These are phyloP conservation scores for Chlamydomonas sphaeroides DNA, from an alignment of 139 green algal genomes.

Conservation along the genomic window DNA sequence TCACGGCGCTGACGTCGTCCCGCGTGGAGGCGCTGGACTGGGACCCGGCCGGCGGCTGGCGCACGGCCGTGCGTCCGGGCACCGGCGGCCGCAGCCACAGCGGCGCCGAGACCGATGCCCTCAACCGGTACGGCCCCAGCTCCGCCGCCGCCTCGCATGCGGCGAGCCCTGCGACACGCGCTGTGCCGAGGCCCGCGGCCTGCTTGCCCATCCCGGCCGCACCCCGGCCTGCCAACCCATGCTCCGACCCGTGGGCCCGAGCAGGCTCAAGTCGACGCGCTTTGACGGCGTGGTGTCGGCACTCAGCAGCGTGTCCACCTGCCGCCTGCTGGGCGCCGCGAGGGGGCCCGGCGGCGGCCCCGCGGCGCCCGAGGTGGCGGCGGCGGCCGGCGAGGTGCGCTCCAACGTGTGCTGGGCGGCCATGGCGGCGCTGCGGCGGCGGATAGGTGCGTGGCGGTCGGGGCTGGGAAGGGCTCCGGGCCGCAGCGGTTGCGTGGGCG, in stretches of 20 bases:
- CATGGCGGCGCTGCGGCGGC: conserved; percentile 20
- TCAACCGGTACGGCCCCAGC: no score
- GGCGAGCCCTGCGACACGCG: no score
- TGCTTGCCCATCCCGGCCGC: no score
- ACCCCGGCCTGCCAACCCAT: no score
- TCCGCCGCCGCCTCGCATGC: no score
- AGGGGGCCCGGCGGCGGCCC: neutral
- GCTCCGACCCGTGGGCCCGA: no score
- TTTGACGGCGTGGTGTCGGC: conserved; percentile 5
- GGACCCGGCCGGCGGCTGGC: neutral
- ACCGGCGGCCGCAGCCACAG: neutral
- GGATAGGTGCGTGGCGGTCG: neutral
- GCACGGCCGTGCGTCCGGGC: neutral
- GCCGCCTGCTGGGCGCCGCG: neutral
- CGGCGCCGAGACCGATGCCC: neutral
- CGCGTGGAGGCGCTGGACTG: neutral
- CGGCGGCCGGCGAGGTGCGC: neutral
- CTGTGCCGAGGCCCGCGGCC: no score
- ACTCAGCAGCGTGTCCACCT: conserved; percentile 13
- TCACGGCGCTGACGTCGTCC: neutral
- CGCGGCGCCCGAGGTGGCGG: conserved; percentile 5
- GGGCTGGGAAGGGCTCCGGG: no score
- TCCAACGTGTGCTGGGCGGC: conserved; percentile 33
- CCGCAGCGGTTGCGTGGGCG: no score
- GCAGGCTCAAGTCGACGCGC: neutral